Conservation (phyloP, 345 rosid species). For the Moringa oleifera region DNA sequence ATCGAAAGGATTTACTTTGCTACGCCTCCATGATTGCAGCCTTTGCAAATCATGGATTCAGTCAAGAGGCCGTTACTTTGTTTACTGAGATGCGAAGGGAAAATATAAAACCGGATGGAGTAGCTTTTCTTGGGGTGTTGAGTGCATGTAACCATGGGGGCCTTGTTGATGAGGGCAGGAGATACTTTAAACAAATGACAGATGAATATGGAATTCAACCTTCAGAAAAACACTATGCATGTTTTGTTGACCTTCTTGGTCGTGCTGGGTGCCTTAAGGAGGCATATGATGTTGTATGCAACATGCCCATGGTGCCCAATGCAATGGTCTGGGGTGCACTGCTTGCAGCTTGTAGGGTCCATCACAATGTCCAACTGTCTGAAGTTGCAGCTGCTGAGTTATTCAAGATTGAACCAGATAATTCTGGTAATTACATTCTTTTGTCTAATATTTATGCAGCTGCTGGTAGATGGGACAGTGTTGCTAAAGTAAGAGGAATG, state of each 20-base stretch:
- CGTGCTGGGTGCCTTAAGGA: slow-evolving; percentile 30
- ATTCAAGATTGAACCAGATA: slow-evolving; percentile 31
- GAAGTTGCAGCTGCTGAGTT: slow-evolving; percentile 27
- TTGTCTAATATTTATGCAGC: slow-evolving; percentile 27
- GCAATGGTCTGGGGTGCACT: slow-evolving; percentile 30
- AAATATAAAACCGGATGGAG: slow-evolving; percentile 26
- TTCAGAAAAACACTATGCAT: slow-evolving; percentile 30
- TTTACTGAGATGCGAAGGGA: slow-evolving; percentile 24
- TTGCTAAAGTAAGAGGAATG: slow-evolving; percentile 28
- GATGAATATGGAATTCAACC: slow-evolving; percentile 27
- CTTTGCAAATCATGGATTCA: slow-evolving; percentile 30
- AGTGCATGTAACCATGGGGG: slow-evolving; percentile 34
- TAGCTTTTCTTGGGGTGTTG: slow-evolving; percentile 28
- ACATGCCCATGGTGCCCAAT: slow-evolving; percentile 17
- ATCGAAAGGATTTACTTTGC: slow-evolving; percentile 25
- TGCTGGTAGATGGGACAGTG: slow-evolving; percentile 20
- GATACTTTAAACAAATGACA: slow-evolving; percentile 26
- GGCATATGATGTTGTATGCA: slow-evolving; percentile 21
- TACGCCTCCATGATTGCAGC: slow-evolving; percentile 27
- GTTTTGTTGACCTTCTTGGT: slow-evolving; percentile 32
- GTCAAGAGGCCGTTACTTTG: slow-evolving; percentile 22
- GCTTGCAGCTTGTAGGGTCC: slow-evolving; percentile 29
- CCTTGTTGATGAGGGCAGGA: slow-evolving; percentile 30
- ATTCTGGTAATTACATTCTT: slow-evolving; percentile 33
- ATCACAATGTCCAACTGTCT: slow-evolving; percentile 22